Base-by-base conservation (phyloP, 371 early-diverging fungal genomes). In the Batkoa obscura region DNA sequence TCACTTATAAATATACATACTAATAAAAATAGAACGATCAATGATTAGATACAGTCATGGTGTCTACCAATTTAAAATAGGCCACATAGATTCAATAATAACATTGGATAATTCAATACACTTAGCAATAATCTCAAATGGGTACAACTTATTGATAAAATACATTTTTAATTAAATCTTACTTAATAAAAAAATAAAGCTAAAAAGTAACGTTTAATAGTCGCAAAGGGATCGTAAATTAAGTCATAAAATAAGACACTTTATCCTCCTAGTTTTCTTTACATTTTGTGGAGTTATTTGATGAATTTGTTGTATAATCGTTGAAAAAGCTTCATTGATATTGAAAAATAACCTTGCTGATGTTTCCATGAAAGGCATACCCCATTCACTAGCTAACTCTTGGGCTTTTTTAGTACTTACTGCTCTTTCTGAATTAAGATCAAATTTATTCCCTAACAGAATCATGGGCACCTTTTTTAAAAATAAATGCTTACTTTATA, bases 381-480 rank as follows among this genome's bases (percentile, higher is more conserved):
- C 69, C 86, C 88, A 88, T 49, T 75, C 66, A 30, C 67, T 64
- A 5, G 88, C 80, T 30, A 86, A 68, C 46, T 60, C 49, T 58
- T 64, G 64, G 30, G 84, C 87, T 57, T 78, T 69, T 30, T 82
- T 77, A 54, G 76, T 73, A 15, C 78, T 59, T 13, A 88, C 88
- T 53, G 73, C 76, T 38, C 88, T 68, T 60, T 88, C 90, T 31
- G 74, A 76, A 58, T 83, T 84, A 42, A 86, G 59, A 70, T 89
- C 90, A 61, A 86, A 86, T 59, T 90, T 87, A 68, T 90, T 90
- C 41, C 90, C 90, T 10, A 80, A 80, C 10, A 88, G 67, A 0
- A 88, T 86, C 75, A 88, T 80, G 3, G 88, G 90, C 23, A 87
- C 85, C 84, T 88, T 73, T 39, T 86, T 84, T 42, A 69, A 62